Conservation (phyloP, 225 moss, liverwort and hornwort genomes). For the Takakia lepidozioides region DNA sequence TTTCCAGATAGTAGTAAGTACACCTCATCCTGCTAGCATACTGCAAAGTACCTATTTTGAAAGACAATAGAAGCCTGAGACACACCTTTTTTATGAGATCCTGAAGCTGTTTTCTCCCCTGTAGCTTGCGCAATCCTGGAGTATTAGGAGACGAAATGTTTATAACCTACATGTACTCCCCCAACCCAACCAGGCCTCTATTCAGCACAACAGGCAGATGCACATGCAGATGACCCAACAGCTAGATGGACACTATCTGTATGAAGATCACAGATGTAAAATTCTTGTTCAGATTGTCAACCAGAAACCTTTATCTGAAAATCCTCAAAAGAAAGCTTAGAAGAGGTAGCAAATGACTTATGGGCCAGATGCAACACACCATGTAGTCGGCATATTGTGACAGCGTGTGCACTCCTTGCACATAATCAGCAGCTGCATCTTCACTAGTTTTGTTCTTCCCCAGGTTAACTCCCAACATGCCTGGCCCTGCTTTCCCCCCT, state of each 20-base stretch:
- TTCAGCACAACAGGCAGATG: no score
- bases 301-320: no score
- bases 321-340: no score
- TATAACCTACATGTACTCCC: constrained; percentile 52
- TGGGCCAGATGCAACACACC: constrained; percentile 29
- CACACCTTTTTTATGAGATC: constrained; percentile 89
- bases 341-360: no score
- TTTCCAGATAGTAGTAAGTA: no score
- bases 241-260: no score
- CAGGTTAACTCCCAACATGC: constrained; percentile 85
- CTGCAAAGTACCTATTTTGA: no score
- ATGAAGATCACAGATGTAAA: neutral
- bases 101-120: constrained; percentile 92
- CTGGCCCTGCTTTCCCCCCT: constrained; percentile 70
- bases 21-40: no score
- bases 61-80: no score
- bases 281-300: neutral
- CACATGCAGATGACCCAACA: no score
- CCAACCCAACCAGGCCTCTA: no score
- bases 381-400: constrained; percentile 98
- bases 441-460: constrained; percentile 92
- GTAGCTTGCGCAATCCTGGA: constrained; percentile 89
- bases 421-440: constrained; percentile 89
- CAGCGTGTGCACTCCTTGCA: constrained; percentile 90
- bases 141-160: constrained; percentile 97